Base-by-base conservation (phyloP, 495 filamentous ascomycete genomes). In the Glonium stellatum region DNA sequence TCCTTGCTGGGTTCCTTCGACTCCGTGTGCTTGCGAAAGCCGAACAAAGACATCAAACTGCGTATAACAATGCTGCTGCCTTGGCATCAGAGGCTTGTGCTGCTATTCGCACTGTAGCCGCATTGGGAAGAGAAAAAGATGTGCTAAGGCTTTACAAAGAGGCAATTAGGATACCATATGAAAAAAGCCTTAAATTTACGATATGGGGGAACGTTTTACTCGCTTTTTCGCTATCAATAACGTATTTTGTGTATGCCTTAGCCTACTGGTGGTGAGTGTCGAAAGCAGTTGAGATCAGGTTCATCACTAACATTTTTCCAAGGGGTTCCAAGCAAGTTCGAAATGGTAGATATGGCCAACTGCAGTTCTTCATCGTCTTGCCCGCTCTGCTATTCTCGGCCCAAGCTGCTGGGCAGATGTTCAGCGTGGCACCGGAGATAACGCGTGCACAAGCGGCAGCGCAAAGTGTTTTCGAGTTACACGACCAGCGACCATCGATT, bases 41-140 rank as follows among this genome's bases (percentile, higher is more conserved):
- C 51, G 79, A 86, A 54, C 77, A 83, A 37, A 75, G 79, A 5
- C 85, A 87, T 52, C 77, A 81, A 10, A 77, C 72, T 3, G 80
- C 82, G 0, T 88, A 82, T 62, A 68, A 74, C 0, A 73, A 75
- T 12, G 79, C 83, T 8, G 80, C 78, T 10, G 71, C 77, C 8
- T 75, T 87, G 12, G 81, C 82, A 6, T 72, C 78, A 0, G 85
- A 87, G 59, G 83, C 83, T 0, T 79, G 82, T 56, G 62, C 63
- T 0, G 77, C 79, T 1, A 83, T 87, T 37, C 77, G 78, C 8
- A 87, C 84, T 0, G 76, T 88, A 1, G 73, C 81, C 0, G 71
- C 80, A 0, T 69, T 84, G 9, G 77, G 77, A 0, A 75, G 82
- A 35, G 84, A 87, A 54, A 63, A 74, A 10, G 64, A 76, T 13